phyloP scores from a whole-genome alignment of 768 basidiomycete species.

The Lactarius trivialis region DNA sequence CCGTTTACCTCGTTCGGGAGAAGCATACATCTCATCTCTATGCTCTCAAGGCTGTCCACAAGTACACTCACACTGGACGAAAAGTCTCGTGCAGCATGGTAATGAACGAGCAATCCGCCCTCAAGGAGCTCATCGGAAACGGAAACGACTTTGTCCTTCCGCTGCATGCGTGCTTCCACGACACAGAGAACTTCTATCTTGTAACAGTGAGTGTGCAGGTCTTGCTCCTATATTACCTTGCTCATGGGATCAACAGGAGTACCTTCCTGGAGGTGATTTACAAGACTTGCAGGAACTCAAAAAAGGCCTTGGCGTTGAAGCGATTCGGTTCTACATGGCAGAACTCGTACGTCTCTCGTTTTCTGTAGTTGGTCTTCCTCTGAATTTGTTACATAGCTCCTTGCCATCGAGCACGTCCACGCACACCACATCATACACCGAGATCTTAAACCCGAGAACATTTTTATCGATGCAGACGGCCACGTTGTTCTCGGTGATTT shows the following conservation, averaged over 20 bases:
- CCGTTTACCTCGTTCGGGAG: slow-evolving; percentile 17
- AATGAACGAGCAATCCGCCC: slow-evolving; percentile 4
- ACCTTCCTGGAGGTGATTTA: slow-evolving; percentile 17
- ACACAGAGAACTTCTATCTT: slow-evolving; percentile 13
- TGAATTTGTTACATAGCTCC: slow-evolving; percentile 3
- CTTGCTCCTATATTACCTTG: background rate
- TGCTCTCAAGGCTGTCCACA: slow-evolving; percentile 18
- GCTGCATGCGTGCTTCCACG: slow-evolving; percentile 18
- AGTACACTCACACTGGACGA: background rate
- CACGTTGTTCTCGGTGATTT: slow-evolving; percentile 92
- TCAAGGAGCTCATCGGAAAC: slow-evolving; percentile 6
- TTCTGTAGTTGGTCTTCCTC: no score
- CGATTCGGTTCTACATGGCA: slow-evolving; percentile 16
- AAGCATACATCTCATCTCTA: slow-evolving; percentile 10
- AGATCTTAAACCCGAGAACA: slow-evolving; percentile 98
- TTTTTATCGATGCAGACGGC: slow-evolving; percentile 82
- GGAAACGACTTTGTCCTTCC: slow-evolving; percentile 14
- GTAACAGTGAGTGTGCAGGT: background rate
- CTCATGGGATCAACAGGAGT: slow-evolving; percentile 8
- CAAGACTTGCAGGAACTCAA: background rate
- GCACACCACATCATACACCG: slow-evolving; percentile 97
- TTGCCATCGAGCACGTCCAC: slow-evolving; percentile 50
- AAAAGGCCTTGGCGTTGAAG: slow-evolving; percentile 3
- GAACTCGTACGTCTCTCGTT: slow-evolving; percentile 14
- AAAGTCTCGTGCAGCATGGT: slow-evolving; percentile 1